Conservation (phyloP, 768 basidiomycete genomes). For the Termitomyces heimii region DNA sequence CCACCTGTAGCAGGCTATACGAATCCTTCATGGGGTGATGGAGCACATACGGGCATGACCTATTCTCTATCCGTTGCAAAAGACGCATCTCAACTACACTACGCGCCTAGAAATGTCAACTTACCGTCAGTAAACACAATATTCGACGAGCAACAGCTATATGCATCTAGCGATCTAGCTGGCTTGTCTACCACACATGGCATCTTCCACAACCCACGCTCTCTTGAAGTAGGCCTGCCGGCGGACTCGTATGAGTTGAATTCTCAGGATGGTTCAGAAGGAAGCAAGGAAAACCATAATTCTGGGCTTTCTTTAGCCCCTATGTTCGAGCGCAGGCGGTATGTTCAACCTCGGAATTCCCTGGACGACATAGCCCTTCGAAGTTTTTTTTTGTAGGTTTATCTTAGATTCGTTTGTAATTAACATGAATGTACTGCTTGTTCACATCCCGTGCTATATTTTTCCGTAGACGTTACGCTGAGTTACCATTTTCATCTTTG, state of each 20-base stretch:
- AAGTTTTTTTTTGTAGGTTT: slow-evolving; percentile 4
- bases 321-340: slow-evolving; percentile 40
- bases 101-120: slow-evolving; percentile 1
- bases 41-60: neutral
- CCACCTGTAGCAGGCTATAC: neutral
- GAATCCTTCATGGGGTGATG: neutral
- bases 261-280: slow-evolving; percentile 12
- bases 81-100: neutral
- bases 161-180: neutral
- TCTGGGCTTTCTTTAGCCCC: slow-evolving; percentile 50
- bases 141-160: slow-evolving; percentile 6
- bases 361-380: slow-evolving; percentile 53
- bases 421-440: neutral
- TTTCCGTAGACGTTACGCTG: neutral
- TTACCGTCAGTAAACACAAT: slow-evolving; percentile 9
- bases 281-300: slow-evolving; percentile 18
- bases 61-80: neutral
- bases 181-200: neutral
- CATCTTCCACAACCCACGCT: neutral
- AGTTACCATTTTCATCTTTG: neutral
- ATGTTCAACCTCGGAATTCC: slow-evolving; percentile 51
- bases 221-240: neutral
- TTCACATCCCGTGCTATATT: neutral
- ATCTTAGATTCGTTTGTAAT: neutral
- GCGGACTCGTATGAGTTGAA: slow-evolving; percentile 12